phyloP scores from a whole-genome alignment of 2,329 filamentous ascomycete genomes.

The Neonectria punicea region DNA sequence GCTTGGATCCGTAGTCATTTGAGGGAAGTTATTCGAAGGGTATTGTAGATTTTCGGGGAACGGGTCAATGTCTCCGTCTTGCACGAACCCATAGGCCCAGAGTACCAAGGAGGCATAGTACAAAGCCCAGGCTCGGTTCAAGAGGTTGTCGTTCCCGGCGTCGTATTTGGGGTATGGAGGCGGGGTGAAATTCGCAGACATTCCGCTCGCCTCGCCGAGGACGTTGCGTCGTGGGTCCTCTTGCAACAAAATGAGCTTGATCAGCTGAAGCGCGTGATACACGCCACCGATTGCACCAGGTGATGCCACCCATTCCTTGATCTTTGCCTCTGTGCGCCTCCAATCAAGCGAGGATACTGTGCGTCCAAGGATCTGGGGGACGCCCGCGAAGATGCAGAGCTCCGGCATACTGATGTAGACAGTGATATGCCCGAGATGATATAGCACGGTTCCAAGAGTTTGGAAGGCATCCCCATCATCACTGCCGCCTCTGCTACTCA shows the following conservation, averaged over 20 bases:
- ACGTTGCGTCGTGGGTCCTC: conserved; percentile 31
- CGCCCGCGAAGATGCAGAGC: conserved; percentile 43
- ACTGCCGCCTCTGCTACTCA: conserved; percentile 40
- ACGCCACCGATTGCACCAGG: conserved; percentile 43
- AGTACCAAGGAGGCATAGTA: conserved; percentile 43
- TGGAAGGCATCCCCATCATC: conserved; percentile 43
- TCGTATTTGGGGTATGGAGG: conserved; percentile 39
- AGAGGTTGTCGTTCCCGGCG: conserved; percentile 38
- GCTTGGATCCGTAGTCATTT: conserved; percentile 31
- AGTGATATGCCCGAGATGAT: conserved; percentile 43
- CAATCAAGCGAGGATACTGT: conserved; percentile 42
- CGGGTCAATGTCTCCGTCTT: conserved; percentile 42
- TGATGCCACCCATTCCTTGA: conserved; percentile 44
- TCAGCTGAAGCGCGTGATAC: conserved; percentile 41
- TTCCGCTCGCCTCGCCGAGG: conserved; percentile 24
- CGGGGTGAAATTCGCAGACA: conserved; percentile 29
- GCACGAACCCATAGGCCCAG: conserved; percentile 43
- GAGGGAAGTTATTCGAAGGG: conserved; percentile 28
- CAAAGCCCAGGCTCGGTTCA: conserved; percentile 40
- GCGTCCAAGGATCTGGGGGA: conserved; percentile 41
- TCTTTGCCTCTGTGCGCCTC: conserved; percentile 43
- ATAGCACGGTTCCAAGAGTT: conserved; percentile 41
- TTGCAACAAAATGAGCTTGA: conserved; percentile 40
- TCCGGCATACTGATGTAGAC: conserved; percentile 45
- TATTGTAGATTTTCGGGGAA: conserved; percentile 43